Evolutionary conservation across 2,329 filamentous ascomycete species (phyloP), one percentile per base, ranked within the genome.

Genomic region (Aspergillus costaricaensis): DNA sequence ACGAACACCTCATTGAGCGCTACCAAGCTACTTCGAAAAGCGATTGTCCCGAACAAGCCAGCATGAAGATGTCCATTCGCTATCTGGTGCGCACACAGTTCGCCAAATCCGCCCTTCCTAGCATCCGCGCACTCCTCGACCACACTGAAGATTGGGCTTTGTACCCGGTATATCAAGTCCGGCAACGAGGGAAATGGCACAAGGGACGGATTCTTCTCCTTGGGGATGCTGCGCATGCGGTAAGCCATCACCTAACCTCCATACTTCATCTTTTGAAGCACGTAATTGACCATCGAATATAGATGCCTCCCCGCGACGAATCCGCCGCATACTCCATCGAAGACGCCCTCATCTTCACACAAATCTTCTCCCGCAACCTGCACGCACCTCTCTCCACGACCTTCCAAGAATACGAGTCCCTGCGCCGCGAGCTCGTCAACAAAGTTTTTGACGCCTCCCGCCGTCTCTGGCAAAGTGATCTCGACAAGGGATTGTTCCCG

Each of bases 301-400:
- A 78, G 76, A 79, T 79, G 77, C 77, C 77, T 17, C 77, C 77
- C 0, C 74, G 75, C 41, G 77, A 77, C 54, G 77, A 79, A 70
- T 76, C 74, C 5, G 75, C 75, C 12, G 73, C 75, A 1, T 73
- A 76, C 43, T 75, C 74, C 3, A 70, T 79, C n/a, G 77, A 79
- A 61, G 77, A 79, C 53, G 71, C 72, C 7, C 71, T 79, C 38
- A 65, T 79, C 4, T 71, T 79, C 59, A 70, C 74, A 14, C 72
- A 73, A 2, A 67, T 73, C 23, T 60, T 79, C 14, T 61, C 70
- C 2, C 59, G 67, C 5, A 66, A 74, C 57, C 60, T 69, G 21
- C 53, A 65, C 30, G 62, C 69, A 8, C 64, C 72, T 9, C 61
- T 74, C 14, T 21, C 47, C 8, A 59, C 66, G 3, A 58, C 70